A percentile compares a stretch with the other conserved stretches of the same genome.
Evolutionary conservation across 345 rosid species (phyloP).

Genomic region (Mallotus nudiflorus): DNA sequence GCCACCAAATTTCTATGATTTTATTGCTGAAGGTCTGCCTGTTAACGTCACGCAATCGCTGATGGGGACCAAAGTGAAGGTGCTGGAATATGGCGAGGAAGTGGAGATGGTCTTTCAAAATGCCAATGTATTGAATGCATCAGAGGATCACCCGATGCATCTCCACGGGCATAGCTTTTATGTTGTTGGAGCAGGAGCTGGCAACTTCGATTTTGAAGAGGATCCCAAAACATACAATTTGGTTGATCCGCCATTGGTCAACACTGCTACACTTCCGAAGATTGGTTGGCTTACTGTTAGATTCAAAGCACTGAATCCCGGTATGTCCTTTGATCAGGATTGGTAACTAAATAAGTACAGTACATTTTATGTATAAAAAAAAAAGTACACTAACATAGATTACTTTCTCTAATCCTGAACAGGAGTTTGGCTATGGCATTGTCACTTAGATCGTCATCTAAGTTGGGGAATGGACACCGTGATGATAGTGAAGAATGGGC

Average conservation of each 20-base stretch:
- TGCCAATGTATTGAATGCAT: conserved; percentile 28
- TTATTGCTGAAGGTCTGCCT: not conserved
- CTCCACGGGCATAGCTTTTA: conserved; percentile 47
- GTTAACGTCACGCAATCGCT: not conserved
- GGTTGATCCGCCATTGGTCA: conserved; percentile 38
- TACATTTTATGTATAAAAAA: too few relatives aligned
- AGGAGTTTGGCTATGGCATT: conserved; percentile 19
- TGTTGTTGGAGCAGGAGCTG: conserved; percentile 40
- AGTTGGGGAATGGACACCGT: conserved; percentile 29
- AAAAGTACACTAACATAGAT: not conserved
- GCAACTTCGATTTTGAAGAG: conserved; percentile 31
- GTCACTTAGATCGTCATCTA: conserved; percentile 29
- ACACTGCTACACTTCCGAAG: conserved; percentile 25
- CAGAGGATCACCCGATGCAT: conserved; percentile 46
- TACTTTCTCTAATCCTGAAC: not conserved
- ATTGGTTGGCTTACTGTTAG: not conserved
- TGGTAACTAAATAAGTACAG: too few relatives aligned
- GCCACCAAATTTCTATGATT: conserved; percentile 12
- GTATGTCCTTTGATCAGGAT: not conserved
- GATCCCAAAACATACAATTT: conserved; percentile 32
- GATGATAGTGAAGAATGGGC: conserved; percentile 1
- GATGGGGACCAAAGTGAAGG: conserved; percentile 30
- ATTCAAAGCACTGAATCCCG: not conserved
- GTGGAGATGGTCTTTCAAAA: conserved; percentile 49
- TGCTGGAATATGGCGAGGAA: conserved; percentile 34